Base-by-base conservation (phyloP, 176 grass and related monocot species). In the Triticum monococcum region DNA sequence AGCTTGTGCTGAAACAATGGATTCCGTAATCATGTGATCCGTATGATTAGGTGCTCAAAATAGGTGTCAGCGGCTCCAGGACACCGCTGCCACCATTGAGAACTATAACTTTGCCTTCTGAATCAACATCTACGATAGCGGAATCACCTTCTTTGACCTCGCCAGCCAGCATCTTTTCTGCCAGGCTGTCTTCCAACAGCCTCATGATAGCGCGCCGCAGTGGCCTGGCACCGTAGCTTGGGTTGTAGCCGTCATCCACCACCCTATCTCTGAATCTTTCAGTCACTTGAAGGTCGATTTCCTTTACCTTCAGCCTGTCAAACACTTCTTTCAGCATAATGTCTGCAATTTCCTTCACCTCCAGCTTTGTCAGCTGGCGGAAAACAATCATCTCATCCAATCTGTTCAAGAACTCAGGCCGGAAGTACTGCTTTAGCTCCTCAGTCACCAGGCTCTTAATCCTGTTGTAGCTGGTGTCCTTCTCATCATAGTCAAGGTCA, bases 311-410 rank as follows among this genome's bases (percentile, higher is more conserved):
- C 54, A 98, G 79, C 82, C 97, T 85, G 64, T 94, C 90, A 36
- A 98, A 98, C 52, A 98, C 91, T 90, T 98, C 97, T 89, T 92
- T 98, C 35, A 98, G 87, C 97, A 98, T 98, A 73, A 98, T 98
- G 23, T 98, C 94, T 4, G 97, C 97, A 81, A 98, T 98, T 40
- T 98, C 97, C 83, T 98, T 98, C 70, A 98, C 97, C 87, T 98
- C 97, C 38, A 98, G 69, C 81, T 98, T 98, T 2, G 97, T 98
- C 18, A 98, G 82, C 89, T 98, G 97, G 41, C 95, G 88, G 93
- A 98, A 98, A 74, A 98, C 95, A 52, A 98, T 98, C 95, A 95
- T 95, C 86, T 98, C 95, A 32, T 98, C 95, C 28, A 98, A 79
- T 83, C 95, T 90, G 72, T 98, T 98, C 77, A 98, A 84, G 80